Conservation (phyloP, 495 filamentous ascomycete genomes). For the Penicillium soppii region DNA sequence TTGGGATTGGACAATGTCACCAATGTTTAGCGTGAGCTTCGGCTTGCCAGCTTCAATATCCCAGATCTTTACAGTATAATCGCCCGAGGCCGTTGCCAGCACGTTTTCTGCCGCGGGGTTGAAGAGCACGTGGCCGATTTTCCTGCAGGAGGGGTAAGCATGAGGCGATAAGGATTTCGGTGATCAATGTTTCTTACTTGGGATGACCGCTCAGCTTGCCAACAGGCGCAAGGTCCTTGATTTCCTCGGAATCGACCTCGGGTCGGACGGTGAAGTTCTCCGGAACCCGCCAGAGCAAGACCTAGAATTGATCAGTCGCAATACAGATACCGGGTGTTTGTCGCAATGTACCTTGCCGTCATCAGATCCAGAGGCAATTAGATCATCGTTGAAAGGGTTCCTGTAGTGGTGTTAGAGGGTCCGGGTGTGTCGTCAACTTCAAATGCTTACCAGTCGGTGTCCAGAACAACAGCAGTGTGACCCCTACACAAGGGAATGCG, state of each 20-base stretch:
- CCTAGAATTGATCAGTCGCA: slow-evolving; percentile 39
- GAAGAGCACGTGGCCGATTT: slow-evolving; percentile 96
- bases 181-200: slow-evolving; percentile 33
- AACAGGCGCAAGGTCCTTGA: slow-evolving; percentile 75
- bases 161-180: background rate
- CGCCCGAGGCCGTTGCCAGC: slow-evolving; percentile 91
- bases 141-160: slow-evolving; percentile 51
- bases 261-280: slow-evolving; percentile 80
- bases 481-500: slow-evolving; percentile 92
- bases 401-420: slow-evolving; percentile 48
- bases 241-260: slow-evolving; percentile 71
- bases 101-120: slow-evolving; percentile 96
- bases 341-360: slow-evolving; percentile 72
- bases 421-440: background rate
- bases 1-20: slow-evolving; percentile 89
- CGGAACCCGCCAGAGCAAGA: slow-evolving; percentile 94
- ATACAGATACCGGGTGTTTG: background rate
- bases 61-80: slow-evolving; percentile 94
- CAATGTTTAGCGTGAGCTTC: slow-evolving; percentile 73
- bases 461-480: slow-evolving; percentile 90
- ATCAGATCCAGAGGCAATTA: slow-evolving; percentile 92
- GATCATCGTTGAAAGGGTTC: slow-evolving; percentile 91
- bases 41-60: slow-evolving; percentile 80
- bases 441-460: slow-evolving; percentile 87
- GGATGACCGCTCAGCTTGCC: slow-evolving; percentile 71